Base-by-base conservation (phyloP, 129 eudicot genomes). In the Silybum marianum region DNA sequence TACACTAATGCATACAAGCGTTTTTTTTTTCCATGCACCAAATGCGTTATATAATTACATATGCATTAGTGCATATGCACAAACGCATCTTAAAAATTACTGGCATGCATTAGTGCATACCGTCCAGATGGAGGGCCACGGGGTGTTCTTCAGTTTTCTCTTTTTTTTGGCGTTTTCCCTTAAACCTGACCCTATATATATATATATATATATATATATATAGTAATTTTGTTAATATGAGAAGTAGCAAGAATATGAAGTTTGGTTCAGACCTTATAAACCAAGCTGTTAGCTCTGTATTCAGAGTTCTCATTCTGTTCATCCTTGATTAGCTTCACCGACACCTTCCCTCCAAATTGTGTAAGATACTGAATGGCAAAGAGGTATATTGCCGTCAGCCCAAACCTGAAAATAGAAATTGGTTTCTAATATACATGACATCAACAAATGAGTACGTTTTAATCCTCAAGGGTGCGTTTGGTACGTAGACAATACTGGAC, bases 231-330 rank as follows among this genome's bases (percentile, higher is more conserved):
- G n/a, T 28, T 21, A 70, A 30, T 16, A 18, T 0, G 51, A 62
- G 62, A 77, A 71, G 2, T 28, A 40, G 74, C 4, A 68, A 25
- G 25, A 65, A 44, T 39, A 73, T 1, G 13, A 70, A 66, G 26
- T 67, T 71, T 10, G 30, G 5, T 80, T 9, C 24, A 48, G 71
- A 93, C 99, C 98, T 95, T 93, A 90, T 95, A 95, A 76, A 91
- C 87, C 89, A 93, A 85, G 83, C 99, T 95, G 85, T 91, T 88
- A 62, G 99, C 98, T 84, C 91, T 77, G 81, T 91, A 85, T 80
- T 95, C 99, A 65, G 75, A 81, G 76, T 75, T 85, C 66, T 88
- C 86, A 60, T 82, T 85, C 24, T 88, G 85, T 84, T 95, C 99
- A 72, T 81, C 73, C 84, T 88, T 89, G 78, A 93, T 89, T 79